Evolutionary conservation across 805 yeast species (phyloP).

Genomic region (Candida mattraensis): DNA sequence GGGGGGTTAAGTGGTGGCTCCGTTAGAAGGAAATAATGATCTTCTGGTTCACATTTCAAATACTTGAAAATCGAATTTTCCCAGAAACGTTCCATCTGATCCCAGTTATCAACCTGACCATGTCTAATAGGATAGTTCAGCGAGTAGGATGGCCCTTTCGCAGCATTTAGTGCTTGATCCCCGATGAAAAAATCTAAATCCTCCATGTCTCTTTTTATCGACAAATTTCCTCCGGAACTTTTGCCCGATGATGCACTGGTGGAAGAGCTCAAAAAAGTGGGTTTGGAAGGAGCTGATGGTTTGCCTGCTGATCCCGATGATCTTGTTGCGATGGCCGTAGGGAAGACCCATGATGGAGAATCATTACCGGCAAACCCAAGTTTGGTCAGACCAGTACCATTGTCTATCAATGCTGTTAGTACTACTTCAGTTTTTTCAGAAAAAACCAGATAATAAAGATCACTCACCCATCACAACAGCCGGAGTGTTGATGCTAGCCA

Average conservation of each 20-base stretch:
- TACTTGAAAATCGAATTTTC: slow-evolving; percentile 95
- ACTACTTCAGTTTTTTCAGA: slow-evolving; percentile 8
- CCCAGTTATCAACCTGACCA: slow-evolving; percentile 99
- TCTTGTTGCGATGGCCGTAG: slow-evolving; percentile 92
- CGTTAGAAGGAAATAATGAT: slow-evolving; percentile 90
- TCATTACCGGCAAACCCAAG: slow-evolving; percentile 98
- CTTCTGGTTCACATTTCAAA: slow-evolving; percentile 97
- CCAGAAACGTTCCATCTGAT: slow-evolving; percentile 99
- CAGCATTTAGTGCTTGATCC: slow-evolving; percentile 88
- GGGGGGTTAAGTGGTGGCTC: slow-evolving; percentile 99
- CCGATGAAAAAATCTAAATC: slow-evolving; percentile 95
- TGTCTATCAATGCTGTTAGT: slow-evolving; percentile 41
- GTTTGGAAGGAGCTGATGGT: slow-evolving; percentile 46
- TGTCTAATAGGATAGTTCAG: slow-evolving; percentile 92
- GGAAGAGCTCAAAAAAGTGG: slow-evolving; percentile 41
- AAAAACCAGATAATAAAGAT: slow-evolving; percentile 1
- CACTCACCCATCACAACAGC: slow-evolving; percentile 92
- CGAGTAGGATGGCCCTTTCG: slow-evolving; percentile 88
- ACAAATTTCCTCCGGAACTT: slow-evolving; percentile 41
- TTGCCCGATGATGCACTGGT: slow-evolving; percentile 26
- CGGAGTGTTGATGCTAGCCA: slow-evolving; percentile 66
- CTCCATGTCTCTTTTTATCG: slow-evolving; percentile 82
- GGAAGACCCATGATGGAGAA: slow-evolving; percentile 94
- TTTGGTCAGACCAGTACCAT: slow-evolving; percentile 97
- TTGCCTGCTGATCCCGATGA: slow-evolving; percentile 40